Base-by-base conservation (phyloP, 78 protist species). In the Dictyostelium capitatum region DNA sequence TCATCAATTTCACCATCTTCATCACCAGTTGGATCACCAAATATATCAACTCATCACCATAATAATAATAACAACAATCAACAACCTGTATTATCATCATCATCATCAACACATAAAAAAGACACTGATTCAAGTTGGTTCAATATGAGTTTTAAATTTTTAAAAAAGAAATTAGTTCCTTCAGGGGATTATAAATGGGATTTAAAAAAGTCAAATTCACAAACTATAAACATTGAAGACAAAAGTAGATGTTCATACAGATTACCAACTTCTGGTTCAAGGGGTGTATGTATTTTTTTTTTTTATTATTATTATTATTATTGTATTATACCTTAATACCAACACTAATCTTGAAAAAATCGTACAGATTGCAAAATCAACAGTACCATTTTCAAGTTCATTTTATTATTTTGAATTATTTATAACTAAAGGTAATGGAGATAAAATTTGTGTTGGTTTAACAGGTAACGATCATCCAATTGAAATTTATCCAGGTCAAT, bases 401-500 rank as follows among this genome's bases (percentile, higher is more conserved):
- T 85, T 85, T 48, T 23, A 28, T 19, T 85, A 85, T 62, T 85
- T 73, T 75, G 92, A 85, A 75, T 51, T 85, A 50, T 85, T 75
- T 47, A 75, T 85, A 9, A 75, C 82, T 15, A 79, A 54, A 32
- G 83, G 83, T 23, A 79, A 79, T 56, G 83, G 73, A 79, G 83
- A 79, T 37, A 85, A 85, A 59, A 85, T 85, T 50, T 85, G 92
- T 62, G 47, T 85, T 72, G 92, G 92, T 75, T 85, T 85, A 37
- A 48, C 92, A 53, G 43, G 17, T 46, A 54, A 28, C 9, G 92
- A 85, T 23, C 83, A 85, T 85, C 83, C 92, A 56, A 47, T 43
- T 17, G 92, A 85, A 14, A 6, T 15, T 14, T 85, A 53, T 79
- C 92, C 92, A 57, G 92, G 92, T 20, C 59, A 54, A 59, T 41